Evolutionary conservation across 2,329 filamentous ascomycete species (phyloP), one percentile per base, ranked within the genome.

Genomic region (Colletotrichum noveboracense): DNA sequence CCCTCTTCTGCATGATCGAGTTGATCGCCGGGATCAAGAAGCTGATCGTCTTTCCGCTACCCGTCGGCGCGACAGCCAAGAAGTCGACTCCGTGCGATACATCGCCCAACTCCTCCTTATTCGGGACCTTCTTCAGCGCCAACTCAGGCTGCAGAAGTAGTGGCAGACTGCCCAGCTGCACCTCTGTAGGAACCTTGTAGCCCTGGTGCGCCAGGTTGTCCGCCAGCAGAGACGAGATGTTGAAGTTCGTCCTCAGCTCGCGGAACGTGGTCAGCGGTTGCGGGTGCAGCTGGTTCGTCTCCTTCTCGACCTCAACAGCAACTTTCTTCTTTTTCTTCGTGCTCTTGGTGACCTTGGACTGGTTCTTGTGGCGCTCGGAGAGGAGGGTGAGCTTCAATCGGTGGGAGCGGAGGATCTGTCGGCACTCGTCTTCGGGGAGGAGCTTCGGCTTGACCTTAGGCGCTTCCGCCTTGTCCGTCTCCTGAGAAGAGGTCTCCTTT

Each of bases 11-110:
- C 78, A 95, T 87, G 56, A 98, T 92, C 61, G 91, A 90, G 81
- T 98, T 94, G 79, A 99, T 92, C 5, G 96, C 90, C 0, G 96
- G 96, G 56, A 99, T 94, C 80, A 98, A 85, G 81, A 98, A 99
- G 21, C 96, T 95, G 77, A 99, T 88, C 0, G 97, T 99, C 88
- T 99, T 99, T 60, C 97, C 97, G 83, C 96, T 98, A 28, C 97
- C 97, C 0, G 97, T 99, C 2, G 97, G 97, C 5, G 97, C 97
- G 58, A 98, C 93, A 0, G 95, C 95, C 77, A 99, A 85, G 52
- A 99, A 91, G 86, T 99, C 93, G 6, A 96, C 87, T 14, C 83
- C 84, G 66, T 79, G 77, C 8, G 78, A 78, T 32, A 82, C 77
- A 16, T 80, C 70, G 4, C 70, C 79, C 24, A 87, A 74, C 24